These are phyloP conservation scores for Venturia pyrina DNA, from an alignment of 2,329 filamentous ascomycete genomes.

Conservation along the genomic window DNA sequence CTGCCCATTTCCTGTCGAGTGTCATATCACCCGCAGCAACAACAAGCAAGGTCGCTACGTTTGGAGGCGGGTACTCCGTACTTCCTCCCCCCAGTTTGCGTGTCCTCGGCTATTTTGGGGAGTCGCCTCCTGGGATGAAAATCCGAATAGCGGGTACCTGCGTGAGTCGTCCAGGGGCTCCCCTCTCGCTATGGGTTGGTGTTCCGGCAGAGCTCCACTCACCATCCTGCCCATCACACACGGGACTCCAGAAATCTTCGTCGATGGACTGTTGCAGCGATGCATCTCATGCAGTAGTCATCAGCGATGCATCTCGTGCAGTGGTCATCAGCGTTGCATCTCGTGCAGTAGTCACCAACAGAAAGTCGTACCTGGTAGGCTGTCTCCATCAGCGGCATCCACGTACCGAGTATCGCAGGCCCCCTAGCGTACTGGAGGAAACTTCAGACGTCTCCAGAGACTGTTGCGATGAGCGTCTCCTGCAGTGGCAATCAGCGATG, in stretches of 20 bases:
- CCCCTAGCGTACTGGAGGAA: not conserved
- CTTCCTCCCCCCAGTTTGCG: too few species aligned
- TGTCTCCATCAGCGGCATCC: not conserved
- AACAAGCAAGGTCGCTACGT: not conserved
- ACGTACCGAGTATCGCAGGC: too few species aligned
- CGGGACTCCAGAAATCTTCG: not conserved
- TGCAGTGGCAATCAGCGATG: not conserved
- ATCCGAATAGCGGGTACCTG: not conserved
- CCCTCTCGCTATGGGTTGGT: not conserved
- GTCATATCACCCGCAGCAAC: not conserved
- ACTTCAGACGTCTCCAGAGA: not conserved
- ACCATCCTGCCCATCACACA: not conserved
- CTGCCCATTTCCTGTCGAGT: not conserved
- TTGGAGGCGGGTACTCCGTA: too few species aligned
- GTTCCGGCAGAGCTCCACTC: not conserved
- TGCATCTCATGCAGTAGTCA: not conserved
- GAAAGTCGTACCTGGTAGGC: too few species aligned
- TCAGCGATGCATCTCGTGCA: not conserved
- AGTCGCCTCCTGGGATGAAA: not conserved
- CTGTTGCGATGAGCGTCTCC: not conserved
- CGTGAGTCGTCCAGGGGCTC: not conserved
- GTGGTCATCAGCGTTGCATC: not conserved
- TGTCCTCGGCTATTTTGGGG: too few species aligned
- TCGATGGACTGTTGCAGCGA: not conserved
- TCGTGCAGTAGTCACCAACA: not conserved